Evolutionary conservation across 1,139 yeast species (phyloP), one percentile per base, ranked within the genome.

Genomic region (Sporopachydermia cereana): DNA sequence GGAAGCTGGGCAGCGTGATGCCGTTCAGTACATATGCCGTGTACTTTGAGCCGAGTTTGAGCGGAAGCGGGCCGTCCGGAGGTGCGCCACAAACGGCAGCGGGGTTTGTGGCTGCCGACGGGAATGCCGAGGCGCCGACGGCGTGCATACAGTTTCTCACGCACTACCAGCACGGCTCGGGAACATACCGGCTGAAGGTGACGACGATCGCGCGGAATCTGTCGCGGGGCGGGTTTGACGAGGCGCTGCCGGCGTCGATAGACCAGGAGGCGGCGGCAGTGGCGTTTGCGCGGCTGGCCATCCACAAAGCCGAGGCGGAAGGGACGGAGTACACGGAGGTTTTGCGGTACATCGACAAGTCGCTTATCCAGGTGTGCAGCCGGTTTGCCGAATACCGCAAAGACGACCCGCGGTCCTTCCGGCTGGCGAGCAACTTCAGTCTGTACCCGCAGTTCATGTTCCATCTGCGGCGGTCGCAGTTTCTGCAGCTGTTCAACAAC

Each of bases 261-360:
- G 86, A 79, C 57, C 85, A 79, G 57, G 84, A 79, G 54, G 82
- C 85, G 2, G 83, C 88, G 0, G 71, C 79, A 2, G 83, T 79
- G 0, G 57, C 79, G 22, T 60, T 77, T 43, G 79, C 84, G 0
- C 66, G 84, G 50, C 68, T 74, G 43, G 71, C 77, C 1, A 61
- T 78, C 14, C 59, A 64, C 53, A 72, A 71, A 51, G 62, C 66
- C 23, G 76, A 74, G 48, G 77, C 72, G 46, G 72, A 76, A 25
- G 70, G 77, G 9, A 21, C n/a, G 17, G 39, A 34, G n/a, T 34
- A 34, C 22, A 34, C 39, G 9, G 88, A 80, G 53, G 73, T 85
- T 4, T 66, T 80, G 44, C 79, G 89, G 64, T 81, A 86, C 76
- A 73, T 84, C 48, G 95, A 86, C 62, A 76, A 82, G 56, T 69